These are phyloP conservation scores for Acidomyces sp. DNA, from an alignment of 495 filamentous ascomycete genomes.

Conservation along the genomic window DNA sequence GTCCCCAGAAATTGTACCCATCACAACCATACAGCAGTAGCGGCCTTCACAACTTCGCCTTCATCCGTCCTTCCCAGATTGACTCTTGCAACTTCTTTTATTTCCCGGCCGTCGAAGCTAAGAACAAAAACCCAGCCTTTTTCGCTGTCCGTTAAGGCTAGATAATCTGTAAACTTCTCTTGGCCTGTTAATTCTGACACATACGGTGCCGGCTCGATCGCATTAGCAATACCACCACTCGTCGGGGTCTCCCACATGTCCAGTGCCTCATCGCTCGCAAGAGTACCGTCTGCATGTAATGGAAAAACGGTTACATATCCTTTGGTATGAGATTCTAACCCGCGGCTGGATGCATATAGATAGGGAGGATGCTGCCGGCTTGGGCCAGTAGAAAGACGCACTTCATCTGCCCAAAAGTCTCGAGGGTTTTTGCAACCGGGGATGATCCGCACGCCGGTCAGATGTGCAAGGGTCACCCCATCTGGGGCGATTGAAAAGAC, in stretches of 20 bases:
- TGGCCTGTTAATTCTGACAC: conserved; percentile 1
- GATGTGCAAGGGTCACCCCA: conserved; percentile 12
- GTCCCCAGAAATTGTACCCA: no score
- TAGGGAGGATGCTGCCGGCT: conserved; percentile 10
- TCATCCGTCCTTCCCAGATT: conserved; percentile 17
- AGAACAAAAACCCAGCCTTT: conserved; percentile 17
- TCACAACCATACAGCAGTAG: conserved; percentile 17
- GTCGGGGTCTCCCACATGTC: conserved; percentile 19
- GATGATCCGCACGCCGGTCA: conserved; percentile 14
- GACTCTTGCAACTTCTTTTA: conserved; percentile 13
- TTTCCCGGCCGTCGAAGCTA: conserved; percentile 14
- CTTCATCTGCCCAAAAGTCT: conserved; percentile 20
- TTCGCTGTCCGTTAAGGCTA: conserved; percentile 19
- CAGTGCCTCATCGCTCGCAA: conserved; percentile 9
- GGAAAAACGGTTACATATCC: conserved; percentile 17
- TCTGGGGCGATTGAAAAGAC: conserved; percentile 12
- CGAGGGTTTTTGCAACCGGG: conserved; percentile 13
- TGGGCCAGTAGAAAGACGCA: conserved; percentile 11
- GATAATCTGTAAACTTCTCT: conserved; percentile 6
- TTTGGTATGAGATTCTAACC: conserved; percentile 14
- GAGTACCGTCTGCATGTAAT: conserved; percentile 2
- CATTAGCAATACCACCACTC: conserved; percentile 16
- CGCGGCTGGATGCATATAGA: conserved; percentile 17
- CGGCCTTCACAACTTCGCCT: conserved; percentile 11
- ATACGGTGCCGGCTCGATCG: conserved; percentile 17